phyloP scores from a whole-genome alignment of 2,329 filamentous ascomycete species.

The Volutella citrinella region DNA sequence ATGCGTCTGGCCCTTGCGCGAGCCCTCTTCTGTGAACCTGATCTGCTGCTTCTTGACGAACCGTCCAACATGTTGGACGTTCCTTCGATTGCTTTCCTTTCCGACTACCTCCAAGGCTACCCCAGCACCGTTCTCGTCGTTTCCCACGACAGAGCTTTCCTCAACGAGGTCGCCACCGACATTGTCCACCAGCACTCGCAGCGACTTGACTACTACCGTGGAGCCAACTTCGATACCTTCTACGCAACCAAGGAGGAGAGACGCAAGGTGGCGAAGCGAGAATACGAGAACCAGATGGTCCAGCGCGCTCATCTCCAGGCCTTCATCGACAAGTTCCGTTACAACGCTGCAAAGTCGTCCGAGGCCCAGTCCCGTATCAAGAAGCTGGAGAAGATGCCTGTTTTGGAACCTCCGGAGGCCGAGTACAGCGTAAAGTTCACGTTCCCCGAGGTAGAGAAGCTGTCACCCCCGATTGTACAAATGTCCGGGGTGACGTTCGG shows the following conservation, averaged over 20 bases:
- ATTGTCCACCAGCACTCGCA: slow-evolving; percentile 99
- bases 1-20: slow-evolving; percentile 94
- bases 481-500: slow-evolving; percentile 93
- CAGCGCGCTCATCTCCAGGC: slow-evolving; percentile 90
- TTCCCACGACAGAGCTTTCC: slow-evolving; percentile 97
- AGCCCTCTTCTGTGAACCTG: slow-evolving; percentile 96
- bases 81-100: slow-evolving; percentile 97
- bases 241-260: slow-evolving; percentile 97
- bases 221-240: slow-evolving; percentile 95
- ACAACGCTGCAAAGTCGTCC: slow-evolving; percentile 97
- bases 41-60: slow-evolving; percentile 94
- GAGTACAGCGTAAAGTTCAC: slow-evolving; percentile 97
- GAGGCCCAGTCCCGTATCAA: slow-evolving; percentile 99
- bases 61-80: slow-evolving; percentile 99
- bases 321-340: slow-evolving; percentile 99
- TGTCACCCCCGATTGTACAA: slow-evolving; percentile 95
- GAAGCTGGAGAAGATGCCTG: slow-evolving; percentile 95
- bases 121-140: slow-evolving; percentile 95
- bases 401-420: slow-evolving; percentile 83
- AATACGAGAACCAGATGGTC: slow-evolving; percentile 98
- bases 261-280: slow-evolving; percentile 91
- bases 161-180: slow-evolving; percentile 98
- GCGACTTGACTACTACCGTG: slow-evolving; percentile 96
- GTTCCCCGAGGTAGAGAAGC: slow-evolving; percentile 96
- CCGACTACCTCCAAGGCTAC: slow-evolving; percentile 90